These are phyloP conservation scores for Kodamaea anthophila DNA, from an alignment of 1,139 yeast genomes.

Conservation along the genomic window DNA sequence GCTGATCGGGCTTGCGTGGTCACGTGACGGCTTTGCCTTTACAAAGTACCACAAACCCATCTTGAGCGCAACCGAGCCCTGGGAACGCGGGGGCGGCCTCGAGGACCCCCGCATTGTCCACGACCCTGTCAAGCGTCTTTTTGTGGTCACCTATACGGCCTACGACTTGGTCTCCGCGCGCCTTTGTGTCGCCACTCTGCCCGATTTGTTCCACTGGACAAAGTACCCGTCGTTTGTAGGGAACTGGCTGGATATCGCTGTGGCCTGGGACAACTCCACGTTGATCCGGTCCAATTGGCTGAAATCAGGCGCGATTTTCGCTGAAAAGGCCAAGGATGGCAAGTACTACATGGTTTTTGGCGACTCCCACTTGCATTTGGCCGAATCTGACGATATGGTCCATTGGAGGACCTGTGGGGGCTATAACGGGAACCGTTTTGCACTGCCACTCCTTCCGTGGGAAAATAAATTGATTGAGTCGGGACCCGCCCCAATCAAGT, in stretches of 20 bases:
- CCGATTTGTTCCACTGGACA: constrained; percentile 35
- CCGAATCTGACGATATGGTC: constrained; percentile 29
- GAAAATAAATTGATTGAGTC: constrained; percentile 38
- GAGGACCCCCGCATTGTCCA: constrained; percentile 42
- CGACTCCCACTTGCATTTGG: constrained; percentile 35
- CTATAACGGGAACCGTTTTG: constrained; percentile 20
- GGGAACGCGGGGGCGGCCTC: constrained; percentile 40
- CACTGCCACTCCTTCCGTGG: constrained; percentile 26
- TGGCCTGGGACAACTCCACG: constrained; percentile 17
- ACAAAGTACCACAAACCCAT: constrained; percentile 29
- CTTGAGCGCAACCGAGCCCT: constrained; percentile 32
- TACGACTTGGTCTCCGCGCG: constrained; percentile 32
- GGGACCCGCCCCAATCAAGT: constrained; percentile 40
- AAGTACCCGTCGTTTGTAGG: constrained; percentile 35
- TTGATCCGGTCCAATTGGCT: constrained; percentile 33
- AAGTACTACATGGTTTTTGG: constrained; percentile 44
- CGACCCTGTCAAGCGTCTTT: constrained; percentile 30
- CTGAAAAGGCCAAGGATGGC: constrained; percentile 28
- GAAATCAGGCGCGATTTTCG: constrained; percentile 41
- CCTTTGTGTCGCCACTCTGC: constrained; percentile 37
- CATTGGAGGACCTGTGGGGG: constrained; percentile 27
- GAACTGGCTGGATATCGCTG: constrained; percentile 32
- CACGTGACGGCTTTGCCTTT: constrained; percentile 33
- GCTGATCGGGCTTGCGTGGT: constrained; percentile 40
- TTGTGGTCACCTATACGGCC: constrained; percentile 40